Evolutionary conservation across 306 rosid species (phyloP), one percentile per base, ranked within the genome.

Genomic region (Parietaria judaica): DNA sequence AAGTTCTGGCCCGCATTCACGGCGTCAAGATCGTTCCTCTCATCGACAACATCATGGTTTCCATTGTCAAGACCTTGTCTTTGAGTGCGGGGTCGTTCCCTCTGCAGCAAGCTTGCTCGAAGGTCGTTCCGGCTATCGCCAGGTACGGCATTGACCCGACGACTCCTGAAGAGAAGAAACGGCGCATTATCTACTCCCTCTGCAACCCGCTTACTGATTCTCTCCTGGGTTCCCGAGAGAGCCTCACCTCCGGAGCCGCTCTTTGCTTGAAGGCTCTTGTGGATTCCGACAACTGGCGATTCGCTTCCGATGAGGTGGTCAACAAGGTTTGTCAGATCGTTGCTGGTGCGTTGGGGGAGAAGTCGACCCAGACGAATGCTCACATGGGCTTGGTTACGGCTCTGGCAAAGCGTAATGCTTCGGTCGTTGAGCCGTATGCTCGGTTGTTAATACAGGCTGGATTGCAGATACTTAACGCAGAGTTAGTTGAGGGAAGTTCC

Each of bases 231-330:
- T 80, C 90, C 57, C 92, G 76, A 58, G 95, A 86, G 75, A 72
- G 90, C 74, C 80, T 92, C 64, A 77, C 95, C 60, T 79, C 84
- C 0, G 98, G 94, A 0, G 90, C 95, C 0, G 95, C 96, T 61
- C 85, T 92, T 56, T 92, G 94, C 75, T 72, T 92, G 70, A 92
- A 67, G 64, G 88, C 96, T 9, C 90, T 92, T 36, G 90, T 86
- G 56, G 92, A 88, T 68, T 81, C 98, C 0, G 98, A 92, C 68
- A 92, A 88, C 61, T 88, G 98, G 98, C 82, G 95, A 49, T 92
- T 83, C 43, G 88, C 92, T 58, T 84, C 96, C 0, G 80, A 82
- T 68, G 98, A 92, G 66, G 82, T 86, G 86, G 90, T 86, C 37
- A 88, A 84, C 55, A 82, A 76, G 70, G 95, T 88, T 54, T 92